Evolutionary conservation across 2,329 filamentous ascomycete species (phyloP).

Genomic region (Calycina marina): DNA sequence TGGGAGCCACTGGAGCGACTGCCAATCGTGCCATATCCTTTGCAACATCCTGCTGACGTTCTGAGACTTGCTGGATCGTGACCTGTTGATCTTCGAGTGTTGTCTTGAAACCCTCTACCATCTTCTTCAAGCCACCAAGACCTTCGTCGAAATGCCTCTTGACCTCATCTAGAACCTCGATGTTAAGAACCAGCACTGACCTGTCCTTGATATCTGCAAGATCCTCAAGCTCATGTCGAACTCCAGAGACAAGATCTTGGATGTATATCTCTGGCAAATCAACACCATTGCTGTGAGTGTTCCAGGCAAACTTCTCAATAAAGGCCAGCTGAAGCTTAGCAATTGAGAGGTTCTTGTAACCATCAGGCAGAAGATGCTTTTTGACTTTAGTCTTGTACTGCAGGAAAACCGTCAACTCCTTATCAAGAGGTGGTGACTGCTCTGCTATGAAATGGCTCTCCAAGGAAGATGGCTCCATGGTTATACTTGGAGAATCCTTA

Average conservation of each 20-base stretch:
- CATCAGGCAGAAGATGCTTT: conserved; percentile 81
- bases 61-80: conserved; percentile 73
- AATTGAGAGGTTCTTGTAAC: conserved; percentile 70
- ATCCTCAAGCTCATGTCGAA: conserved; percentile 94
- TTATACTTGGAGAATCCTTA: conserved; percentile 8
- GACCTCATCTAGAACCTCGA: conserved; percentile 88
- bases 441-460: conserved; percentile 42
- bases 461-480: conserved; percentile 20
- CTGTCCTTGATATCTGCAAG: conserved; percentile 86
- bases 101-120: conserved; percentile 77
- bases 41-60: conserved; percentile 77
- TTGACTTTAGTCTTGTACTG: conserved; percentile 97
- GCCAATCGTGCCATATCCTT: conserved; percentile 59
- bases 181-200: conserved; percentile 85
- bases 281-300: conserved; percentile 82
- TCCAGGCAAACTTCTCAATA: conserved; percentile 99
- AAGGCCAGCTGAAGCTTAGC: conserved; percentile 86
- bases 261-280: conserved; percentile 97
- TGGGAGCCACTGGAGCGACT: conserved; percentile 12
- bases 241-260: conserved; percentile 85
- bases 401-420: conserved; percentile 84
- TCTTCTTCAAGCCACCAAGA: conserved; percentile 59
- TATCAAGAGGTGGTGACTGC: conserved; percentile 55
- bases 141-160: conserved; percentile 94
- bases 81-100: conserved; percentile 71